These are phyloP conservation scores for Fusarium papillatum DNA, from an alignment of 2,329 filamentous ascomycete species.

Conservation along the genomic window DNA sequence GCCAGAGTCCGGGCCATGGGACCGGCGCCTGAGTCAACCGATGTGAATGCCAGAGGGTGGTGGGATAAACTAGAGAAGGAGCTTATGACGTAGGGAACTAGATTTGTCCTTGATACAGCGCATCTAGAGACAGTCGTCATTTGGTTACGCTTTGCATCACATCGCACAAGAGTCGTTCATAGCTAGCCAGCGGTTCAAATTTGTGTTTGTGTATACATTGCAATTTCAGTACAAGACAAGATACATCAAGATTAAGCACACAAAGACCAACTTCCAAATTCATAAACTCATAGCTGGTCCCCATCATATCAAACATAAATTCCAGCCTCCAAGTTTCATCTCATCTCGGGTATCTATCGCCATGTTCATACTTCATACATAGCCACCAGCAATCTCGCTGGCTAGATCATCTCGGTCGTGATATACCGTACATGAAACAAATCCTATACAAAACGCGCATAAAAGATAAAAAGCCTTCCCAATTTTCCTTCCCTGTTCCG, in stretches of 20 bases:
- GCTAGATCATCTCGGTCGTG: constrained; percentile 1
- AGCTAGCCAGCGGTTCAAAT: neutral
- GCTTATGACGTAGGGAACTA: constrained; percentile 43
- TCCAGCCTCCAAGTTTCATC: constrained; percentile 3
- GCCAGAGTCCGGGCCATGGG: constrained; percentile 33
- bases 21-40: constrained; percentile 35
- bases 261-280: neutral
- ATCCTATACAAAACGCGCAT: constrained; percentile 25
- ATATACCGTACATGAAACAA: constrained; percentile 27
- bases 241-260: neutral
- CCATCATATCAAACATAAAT: neutral
- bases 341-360: constrained; percentile 34
- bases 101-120: neutral
- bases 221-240: neutral
- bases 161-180: neutral
- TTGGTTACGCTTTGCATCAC: neutral
- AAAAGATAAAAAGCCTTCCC: constrained; percentile 10
- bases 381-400: constrained; percentile 1
- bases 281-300: neutral
- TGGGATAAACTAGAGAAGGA: constrained; percentile 48
- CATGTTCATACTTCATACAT: constrained; percentile 7
- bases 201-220: neutral
- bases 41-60: constrained; percentile 39
- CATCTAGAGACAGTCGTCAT: constrained; percentile 13
- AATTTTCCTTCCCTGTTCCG: constrained; percentile 27